Evolutionary conservation across 768 basidiomycete species (phyloP).

Genomic region (Clathrus columnatus): DNA sequence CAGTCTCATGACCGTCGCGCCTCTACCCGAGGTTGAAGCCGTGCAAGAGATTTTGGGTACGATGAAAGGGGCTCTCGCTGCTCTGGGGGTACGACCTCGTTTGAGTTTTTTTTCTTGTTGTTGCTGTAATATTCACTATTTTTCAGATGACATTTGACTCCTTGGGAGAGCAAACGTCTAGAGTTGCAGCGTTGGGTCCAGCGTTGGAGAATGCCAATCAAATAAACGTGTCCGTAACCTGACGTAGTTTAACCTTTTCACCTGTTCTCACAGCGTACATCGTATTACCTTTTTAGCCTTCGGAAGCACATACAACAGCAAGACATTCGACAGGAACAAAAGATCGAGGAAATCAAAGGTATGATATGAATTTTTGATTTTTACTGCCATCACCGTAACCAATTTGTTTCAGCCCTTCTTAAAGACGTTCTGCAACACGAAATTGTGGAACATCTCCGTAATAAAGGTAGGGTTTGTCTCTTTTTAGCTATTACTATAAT

Average conservation of each 20-base stretch:
- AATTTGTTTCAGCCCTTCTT: slow-evolving; percentile 32
- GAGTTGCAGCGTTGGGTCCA: slow-evolving; percentile 33
- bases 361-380: slow-evolving; percentile 9
- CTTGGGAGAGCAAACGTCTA: slow-evolving; percentile 36
- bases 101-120: neutral
- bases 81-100: slow-evolving; percentile 21
- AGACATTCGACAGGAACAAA: slow-evolving; percentile 35
- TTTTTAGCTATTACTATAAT: neutral
- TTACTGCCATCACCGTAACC: neutral
- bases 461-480: slow-evolving; percentile 30
- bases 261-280: neutral
- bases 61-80: slow-evolving; percentile 25
- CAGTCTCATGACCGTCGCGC: slow-evolving; percentile 10
- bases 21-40: slow-evolving; percentile 13
- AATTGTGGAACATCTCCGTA: slow-evolving; percentile 35
- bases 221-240: slow-evolving; percentile 31
- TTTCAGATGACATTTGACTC: slow-evolving; percentile 36
- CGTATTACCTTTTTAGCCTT: slow-evolving; percentile 25
- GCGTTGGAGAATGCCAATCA: slow-evolving; percentile 31
- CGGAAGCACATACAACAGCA: slow-evolving; percentile 35
- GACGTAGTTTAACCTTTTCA: neutral
- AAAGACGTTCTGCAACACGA: slow-evolving; percentile 36
- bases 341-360: slow-evolving; percentile 44
- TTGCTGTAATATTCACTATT: neutral
- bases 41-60: slow-evolving; percentile 19